phyloP scores from a whole-genome alignment of 495 filamentous ascomycete species.

The Diplogelasinospora grovesii region DNA sequence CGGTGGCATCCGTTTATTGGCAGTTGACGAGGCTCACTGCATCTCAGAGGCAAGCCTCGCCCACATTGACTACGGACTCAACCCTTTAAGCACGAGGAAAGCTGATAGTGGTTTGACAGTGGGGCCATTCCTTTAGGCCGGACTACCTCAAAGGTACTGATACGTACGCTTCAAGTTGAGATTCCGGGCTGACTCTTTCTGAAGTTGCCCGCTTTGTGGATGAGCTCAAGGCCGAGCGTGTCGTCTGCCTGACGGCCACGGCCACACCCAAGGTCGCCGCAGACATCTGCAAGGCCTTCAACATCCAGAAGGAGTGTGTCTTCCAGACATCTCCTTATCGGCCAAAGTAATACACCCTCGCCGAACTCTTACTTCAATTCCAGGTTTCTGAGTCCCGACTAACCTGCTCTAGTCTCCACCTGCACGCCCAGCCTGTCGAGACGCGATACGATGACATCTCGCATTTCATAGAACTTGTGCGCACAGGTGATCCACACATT shows the following conservation, averaged over 20 bases:
- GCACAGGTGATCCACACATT: too few relatives aligned
- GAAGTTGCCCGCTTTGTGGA: slow-evolving; percentile 48
- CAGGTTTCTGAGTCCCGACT: too few relatives aligned
- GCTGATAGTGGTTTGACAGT: slow-evolving; percentile 23
- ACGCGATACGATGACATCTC: too few relatives aligned
- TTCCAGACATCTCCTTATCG: slow-evolving; percentile 53
- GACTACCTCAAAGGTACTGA: slow-evolving; percentile 45
- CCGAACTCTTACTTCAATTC: not conserved
- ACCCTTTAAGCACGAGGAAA: not conserved
- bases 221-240: slow-evolving; percentile 50
- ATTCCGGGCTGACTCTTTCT: not conserved
- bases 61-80: not conserved
- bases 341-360: slow-evolving; percentile 29
- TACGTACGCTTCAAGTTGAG: not conserved
- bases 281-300: slow-evolving; percentile 47
- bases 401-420: slow-evolving; percentile 23
- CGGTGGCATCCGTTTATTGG: slow-evolving; percentile 49
- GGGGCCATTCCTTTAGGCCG: slow-evolving; percentile 53
- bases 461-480: too few relatives aligned
- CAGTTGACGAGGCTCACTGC: slow-evolving; percentile 55
- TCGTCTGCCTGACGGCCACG: slow-evolving; percentile 53
- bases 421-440: slow-evolving; percentile 42
- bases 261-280: slow-evolving; percentile 48
- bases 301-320: slow-evolving; percentile 37
- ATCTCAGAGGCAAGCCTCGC: slow-evolving; percentile 35